phyloP scores from a whole-genome alignment of 768 basidiomycete genomes.

The Mycena polygramma region DNA sequence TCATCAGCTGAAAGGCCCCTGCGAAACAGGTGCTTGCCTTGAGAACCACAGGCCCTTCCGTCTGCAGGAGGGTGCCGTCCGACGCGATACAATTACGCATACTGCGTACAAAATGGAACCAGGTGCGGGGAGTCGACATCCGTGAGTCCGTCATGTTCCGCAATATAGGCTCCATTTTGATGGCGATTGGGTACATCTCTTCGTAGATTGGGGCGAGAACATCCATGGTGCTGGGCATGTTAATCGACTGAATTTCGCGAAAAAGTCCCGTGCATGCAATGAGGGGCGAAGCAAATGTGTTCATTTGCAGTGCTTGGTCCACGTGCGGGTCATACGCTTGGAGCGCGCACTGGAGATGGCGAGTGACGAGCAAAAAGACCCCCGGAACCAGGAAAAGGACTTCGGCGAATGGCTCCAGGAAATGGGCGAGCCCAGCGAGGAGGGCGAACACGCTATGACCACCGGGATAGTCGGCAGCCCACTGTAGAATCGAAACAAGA shows the following conservation, averaged over 20 bases:
- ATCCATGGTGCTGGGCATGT: constrained; percentile 14
- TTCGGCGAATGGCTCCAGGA: constrained; percentile 17
- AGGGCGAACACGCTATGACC: constrained; percentile 19
- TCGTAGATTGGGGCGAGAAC: constrained; percentile 15
- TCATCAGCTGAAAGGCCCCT: constrained; percentile 13
- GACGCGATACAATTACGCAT: constrained; percentile 9
- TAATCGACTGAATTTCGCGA: neutral
- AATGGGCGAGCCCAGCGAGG: constrained; percentile 15
- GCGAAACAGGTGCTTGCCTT: neutral
- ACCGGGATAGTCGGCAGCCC: constrained; percentile 19
- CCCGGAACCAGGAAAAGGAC: constrained; percentile 7
- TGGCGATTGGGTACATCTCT: constrained; percentile 15
- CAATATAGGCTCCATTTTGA: constrained; percentile 15
- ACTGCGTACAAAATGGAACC: constrained; percentile 21
- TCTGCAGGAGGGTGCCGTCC: constrained; percentile 18
- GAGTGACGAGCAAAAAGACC: constrained; percentile 12
- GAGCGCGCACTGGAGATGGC: constrained; percentile 13
- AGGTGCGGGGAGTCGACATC: constrained; percentile 14
- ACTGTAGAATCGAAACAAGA: constrained; percentile 15
- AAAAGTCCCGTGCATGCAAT: constrained; percentile 21
- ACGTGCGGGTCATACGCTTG: constrained; percentile 15
- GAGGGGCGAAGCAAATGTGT: constrained; percentile 15
- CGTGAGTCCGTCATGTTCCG: neutral
- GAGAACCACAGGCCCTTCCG: constrained; percentile 4
- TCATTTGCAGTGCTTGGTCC: constrained; percentile 9